phyloP scores from a whole-genome alignment of 2,329 filamentous ascomycete species.

The Coniochaeta sp. region DNA sequence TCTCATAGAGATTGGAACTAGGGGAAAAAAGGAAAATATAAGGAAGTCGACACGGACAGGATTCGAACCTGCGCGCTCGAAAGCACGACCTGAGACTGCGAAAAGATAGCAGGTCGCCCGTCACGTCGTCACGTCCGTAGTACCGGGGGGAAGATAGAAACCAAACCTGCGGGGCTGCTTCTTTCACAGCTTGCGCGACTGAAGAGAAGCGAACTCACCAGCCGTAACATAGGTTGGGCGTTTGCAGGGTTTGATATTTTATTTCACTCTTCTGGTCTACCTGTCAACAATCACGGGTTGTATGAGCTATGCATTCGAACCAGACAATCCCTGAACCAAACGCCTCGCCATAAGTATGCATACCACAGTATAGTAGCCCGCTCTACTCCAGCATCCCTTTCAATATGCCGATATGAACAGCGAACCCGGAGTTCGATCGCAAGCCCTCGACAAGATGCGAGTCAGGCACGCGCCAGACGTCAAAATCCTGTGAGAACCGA shows the following conservation, averaged over 20 bases:
- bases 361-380: too few relatives aligned
- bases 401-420: conserved; percentile 71
- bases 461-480: conserved; percentile 70
- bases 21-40: not conserved
- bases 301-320: too few relatives aligned
- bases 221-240: too few relatives aligned
- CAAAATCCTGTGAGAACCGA: conserved; percentile 60
- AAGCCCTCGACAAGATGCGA: conserved; percentile 51
- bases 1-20: not conserved
- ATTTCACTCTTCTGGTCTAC: too few relatives aligned
- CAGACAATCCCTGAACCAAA: too few relatives aligned
- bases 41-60: conserved; percentile 1
- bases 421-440: conserved; percentile 63
- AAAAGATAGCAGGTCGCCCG: conserved; percentile 3
- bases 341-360: not conserved
- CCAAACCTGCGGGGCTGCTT: too few relatives aligned
- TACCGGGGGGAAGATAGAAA: too few relatives aligned
- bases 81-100: conserved; percentile 3
- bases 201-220: too few relatives aligned
- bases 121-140: too few relatives aligned
- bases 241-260: too few relatives aligned
- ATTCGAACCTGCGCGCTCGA: conserved; percentile 4
- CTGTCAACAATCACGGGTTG: too few relatives aligned
- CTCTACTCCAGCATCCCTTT: conserved; percentile 20
- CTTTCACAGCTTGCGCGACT: too few relatives aligned